Evolutionary conservation across 371 early-diverging fungal species (phyloP).

Genomic region (Actinomucor elegans): DNA sequence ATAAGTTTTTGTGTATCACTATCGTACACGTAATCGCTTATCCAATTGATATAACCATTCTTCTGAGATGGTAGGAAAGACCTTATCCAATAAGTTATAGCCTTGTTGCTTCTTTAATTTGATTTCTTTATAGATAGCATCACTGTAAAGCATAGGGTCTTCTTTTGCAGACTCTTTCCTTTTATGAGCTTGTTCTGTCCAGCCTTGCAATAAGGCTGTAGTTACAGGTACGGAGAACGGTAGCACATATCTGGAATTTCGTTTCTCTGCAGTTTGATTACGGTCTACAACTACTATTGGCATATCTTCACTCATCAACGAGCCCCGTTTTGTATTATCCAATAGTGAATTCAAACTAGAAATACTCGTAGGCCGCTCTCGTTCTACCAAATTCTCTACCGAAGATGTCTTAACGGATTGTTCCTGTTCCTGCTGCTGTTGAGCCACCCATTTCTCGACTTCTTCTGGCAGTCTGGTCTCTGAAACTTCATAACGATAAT

Average conservation of each 20-base stretch:
- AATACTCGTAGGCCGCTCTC: constrained; percentile 12
- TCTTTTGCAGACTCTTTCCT: background rate
- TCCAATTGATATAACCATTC: constrained; percentile 25
- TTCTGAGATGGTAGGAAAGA: constrained; percentile 18
- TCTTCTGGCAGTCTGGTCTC: constrained; percentile 68
- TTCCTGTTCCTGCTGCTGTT: constrained; percentile 29
- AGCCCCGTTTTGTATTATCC: constrained; percentile 1
- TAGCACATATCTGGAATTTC: constrained; percentile 17
- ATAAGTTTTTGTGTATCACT: too few species aligned
- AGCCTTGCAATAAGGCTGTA: constrained; percentile 12
- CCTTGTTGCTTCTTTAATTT: constrained; percentile 22
- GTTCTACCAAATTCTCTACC: background rate
- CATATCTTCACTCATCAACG: constrained; percentile 2
- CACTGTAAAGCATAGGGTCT: constrained; percentile 7
- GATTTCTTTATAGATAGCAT: constrained; percentile 21
- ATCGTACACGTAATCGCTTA: constrained; percentile 1
- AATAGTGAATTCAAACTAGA: constrained; percentile 17
- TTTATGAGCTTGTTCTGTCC: constrained; percentile 17
- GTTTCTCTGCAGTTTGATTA: constrained; percentile 5
- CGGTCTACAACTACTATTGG: background rate
- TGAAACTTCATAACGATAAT: constrained; percentile 85
- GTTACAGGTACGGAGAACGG: constrained; percentile 19
- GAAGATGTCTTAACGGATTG: background rate
- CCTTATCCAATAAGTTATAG: constrained; percentile 15
- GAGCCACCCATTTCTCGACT: constrained; percentile 57